Evolutionary conservation across 345 rosid species (phyloP), one percentile per base, ranked within the genome.

Genomic region (Laguncularia racemosa): DNA sequence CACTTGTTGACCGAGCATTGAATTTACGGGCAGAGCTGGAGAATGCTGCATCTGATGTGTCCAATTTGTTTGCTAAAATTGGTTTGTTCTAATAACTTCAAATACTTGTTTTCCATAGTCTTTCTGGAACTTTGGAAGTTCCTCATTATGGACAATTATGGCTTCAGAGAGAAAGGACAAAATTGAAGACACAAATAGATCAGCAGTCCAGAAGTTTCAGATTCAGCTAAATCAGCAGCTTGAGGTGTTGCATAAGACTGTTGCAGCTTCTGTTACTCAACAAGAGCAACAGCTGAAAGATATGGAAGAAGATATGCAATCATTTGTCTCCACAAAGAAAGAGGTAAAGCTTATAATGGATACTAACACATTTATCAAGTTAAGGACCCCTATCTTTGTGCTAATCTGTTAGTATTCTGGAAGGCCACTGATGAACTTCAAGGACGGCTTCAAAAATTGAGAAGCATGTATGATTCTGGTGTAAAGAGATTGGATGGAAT

Each of bases 251-350:
- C 99, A 90, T 56, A 84, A 76, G 82, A 80, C 87, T 47, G 92
- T 90, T 52, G 95, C 92, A 46, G 67, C 83, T 70, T 89, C 99
- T 62, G 88, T 83, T 56, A 82, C 84, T 57, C 96, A 78, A 59
- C 99, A 90, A 72, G 99, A 85, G 75, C 77, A 72, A 73, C 97
- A 90, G 63, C 80, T 90, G 66, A 90, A 84, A 67, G 84, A 68
- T 63, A 90, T 93, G 96, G 96, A 93, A 71, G 86, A 84, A 74
- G 97, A 93, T 65, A 87, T 93, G 97, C 85, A 82, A 71, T 82
- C 96, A 62, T 90, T 90, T 63, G 99, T 90, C 45, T 78, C 83
- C 14, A 85, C 83, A 43, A 93, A 93, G 75, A 72, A 86, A 48
- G 84, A 85, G 85, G 99, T 93, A 62, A 58, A 54, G 49, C 63